Percentiles rank a stretch among this genome's conserved stretches.
Conservation (phyloP, 495 filamentous ascomycete genomes). For the Durotheca rogersii region DNA sequence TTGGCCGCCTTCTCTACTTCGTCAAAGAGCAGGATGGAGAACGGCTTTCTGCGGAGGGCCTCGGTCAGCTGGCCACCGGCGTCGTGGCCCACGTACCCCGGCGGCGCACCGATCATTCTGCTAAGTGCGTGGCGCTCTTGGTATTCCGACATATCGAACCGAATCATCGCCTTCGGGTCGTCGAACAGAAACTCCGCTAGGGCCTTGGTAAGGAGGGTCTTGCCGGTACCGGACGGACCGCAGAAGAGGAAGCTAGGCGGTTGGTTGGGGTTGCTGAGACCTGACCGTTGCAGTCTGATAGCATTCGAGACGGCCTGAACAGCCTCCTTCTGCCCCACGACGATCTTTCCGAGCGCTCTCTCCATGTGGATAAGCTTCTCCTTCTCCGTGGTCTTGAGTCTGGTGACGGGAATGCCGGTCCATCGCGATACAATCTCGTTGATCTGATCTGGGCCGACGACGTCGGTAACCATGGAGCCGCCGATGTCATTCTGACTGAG, state of each 20-base stretch:
- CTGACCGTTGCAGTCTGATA: constrained; percentile 90
- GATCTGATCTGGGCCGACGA: constrained; percentile 96
- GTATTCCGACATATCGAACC: constrained; percentile 99
- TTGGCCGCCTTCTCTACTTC: constrained; percentile 99
- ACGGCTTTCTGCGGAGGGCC: constrained; percentile 85
- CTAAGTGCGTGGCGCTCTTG: constrained; percentile 95
- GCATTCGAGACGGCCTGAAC: constrained; percentile 91
- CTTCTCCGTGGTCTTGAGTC: constrained; percentile 92
- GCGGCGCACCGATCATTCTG: constrained; percentile 96
- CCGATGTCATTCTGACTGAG: constrained; percentile 61
- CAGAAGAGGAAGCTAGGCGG: constrained; percentile 98
- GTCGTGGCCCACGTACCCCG: constrained; percentile 96
- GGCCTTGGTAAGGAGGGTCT: constrained; percentile 94
- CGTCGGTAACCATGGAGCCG: constrained; percentile 77
- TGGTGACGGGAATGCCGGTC: constrained; percentile 95
- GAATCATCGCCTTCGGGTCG: constrained; percentile 95
- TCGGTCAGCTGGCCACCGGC: constrained; percentile 95
- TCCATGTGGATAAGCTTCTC: constrained; percentile 97
- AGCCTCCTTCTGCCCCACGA: constrained; percentile 94
- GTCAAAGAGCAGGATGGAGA: constrained; percentile 97
- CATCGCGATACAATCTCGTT: constrained; percentile 96
- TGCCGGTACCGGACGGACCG: constrained; percentile 95
- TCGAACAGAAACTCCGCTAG: constrained; percentile 98
- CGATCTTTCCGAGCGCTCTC: constrained; percentile 73
- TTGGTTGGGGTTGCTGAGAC: constrained; percentile 90